A percentile compares a stretch with the other conserved stretches of the same genome.
Evolutionary conservation across 352 stramenopile genomes (phyloP).

Genomic region (Phytophthora hybrid): DNA sequence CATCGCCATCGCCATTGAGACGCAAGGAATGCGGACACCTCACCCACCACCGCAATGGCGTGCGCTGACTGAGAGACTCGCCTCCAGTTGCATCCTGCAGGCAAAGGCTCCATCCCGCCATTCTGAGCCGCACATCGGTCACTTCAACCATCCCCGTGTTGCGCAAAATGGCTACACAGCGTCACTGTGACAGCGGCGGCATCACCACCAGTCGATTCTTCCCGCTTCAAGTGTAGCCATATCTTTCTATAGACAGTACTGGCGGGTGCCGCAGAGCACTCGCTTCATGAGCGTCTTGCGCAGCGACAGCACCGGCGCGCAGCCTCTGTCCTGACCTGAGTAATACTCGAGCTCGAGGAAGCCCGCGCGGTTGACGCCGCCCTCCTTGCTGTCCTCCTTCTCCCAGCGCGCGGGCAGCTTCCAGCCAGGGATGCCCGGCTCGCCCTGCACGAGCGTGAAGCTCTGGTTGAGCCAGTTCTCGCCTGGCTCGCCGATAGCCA

Average conservation of each 20-base stretch:
- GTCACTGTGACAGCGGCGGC: no score
- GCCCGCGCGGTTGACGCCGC: constrained; percentile 71
- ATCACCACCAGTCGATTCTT: no score
- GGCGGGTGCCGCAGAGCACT: constrained; percentile 71
- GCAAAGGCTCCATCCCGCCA: no score
- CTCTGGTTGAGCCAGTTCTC: constrained; percentile 90
- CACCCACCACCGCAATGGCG: background rate
- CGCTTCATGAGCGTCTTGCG: constrained; percentile 68
- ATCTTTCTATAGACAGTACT: constrained; percentile 68
- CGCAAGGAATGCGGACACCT: background rate
- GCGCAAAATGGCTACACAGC: no score
- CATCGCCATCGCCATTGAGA: background rate
- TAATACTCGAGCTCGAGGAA: constrained; percentile 83
- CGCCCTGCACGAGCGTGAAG: constrained; percentile 58
- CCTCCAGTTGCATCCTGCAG: no score
- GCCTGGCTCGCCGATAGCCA: constrained; percentile 81
- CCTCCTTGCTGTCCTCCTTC: constrained; percentile 76
- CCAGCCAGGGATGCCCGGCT: constrained; percentile 78
- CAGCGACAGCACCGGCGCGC: constrained; percentile 58
- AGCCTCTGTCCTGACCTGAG: constrained; percentile 70
- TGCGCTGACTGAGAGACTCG: background rate
- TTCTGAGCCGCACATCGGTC: no score
- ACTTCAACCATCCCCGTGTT: no score
- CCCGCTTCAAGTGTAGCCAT: background rate
- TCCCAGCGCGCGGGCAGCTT: constrained; percentile 83